Conservation (phyloP, 768 basidiomycete species). For the Scleroderma citrinum region DNA sequence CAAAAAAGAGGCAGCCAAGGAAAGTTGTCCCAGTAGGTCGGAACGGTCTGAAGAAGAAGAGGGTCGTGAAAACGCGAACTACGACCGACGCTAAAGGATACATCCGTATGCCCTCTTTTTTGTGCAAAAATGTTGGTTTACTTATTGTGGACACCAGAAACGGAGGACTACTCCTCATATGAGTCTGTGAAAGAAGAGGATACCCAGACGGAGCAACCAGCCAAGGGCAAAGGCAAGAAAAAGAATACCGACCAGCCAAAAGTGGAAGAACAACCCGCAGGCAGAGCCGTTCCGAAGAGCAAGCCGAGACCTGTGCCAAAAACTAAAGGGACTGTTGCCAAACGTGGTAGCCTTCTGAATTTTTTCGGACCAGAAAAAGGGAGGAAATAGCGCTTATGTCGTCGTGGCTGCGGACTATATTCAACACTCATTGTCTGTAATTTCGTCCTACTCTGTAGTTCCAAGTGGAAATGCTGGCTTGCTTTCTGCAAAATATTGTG, state of each 20-base stretch:
- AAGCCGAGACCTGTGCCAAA: conserved; percentile 9
- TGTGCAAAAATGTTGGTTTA: background rate
- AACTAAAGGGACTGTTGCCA: conserved; percentile 12
- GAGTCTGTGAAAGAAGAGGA: conserved; percentile 69
- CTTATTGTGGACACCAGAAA: conserved; percentile 38
- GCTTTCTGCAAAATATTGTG: too few species aligned
- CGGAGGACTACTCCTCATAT: conserved; percentile 75
- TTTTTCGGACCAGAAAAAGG: conserved; percentile 27
- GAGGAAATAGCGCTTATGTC: conserved; percentile 16
- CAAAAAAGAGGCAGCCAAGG: conserved; percentile 40
- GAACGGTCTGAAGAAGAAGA: conserved; percentile 73
- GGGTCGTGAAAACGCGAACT: conserved; percentile 53
- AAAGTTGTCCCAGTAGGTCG: conserved; percentile 65
- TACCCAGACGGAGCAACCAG: conserved; percentile 20
- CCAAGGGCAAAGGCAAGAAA: conserved; percentile 18
- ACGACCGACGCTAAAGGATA: conserved; percentile 64
- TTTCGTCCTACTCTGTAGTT: too few species aligned
- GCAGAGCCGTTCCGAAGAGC: conserved; percentile 17
- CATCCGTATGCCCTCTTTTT: conserved; percentile 44
- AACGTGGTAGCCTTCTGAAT: conserved; percentile 27
- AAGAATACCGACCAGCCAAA: conserved; percentile 6
- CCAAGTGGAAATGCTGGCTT: too few species aligned
- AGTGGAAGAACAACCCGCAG: conserved; percentile 14
- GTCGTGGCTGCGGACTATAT: background rate
- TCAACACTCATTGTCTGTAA: too few species aligned